These are phyloP conservation scores for Saccharomyces paradoxus DNA, from an alignment of 805 yeast genomes.

Conservation along the genomic window DNA sequence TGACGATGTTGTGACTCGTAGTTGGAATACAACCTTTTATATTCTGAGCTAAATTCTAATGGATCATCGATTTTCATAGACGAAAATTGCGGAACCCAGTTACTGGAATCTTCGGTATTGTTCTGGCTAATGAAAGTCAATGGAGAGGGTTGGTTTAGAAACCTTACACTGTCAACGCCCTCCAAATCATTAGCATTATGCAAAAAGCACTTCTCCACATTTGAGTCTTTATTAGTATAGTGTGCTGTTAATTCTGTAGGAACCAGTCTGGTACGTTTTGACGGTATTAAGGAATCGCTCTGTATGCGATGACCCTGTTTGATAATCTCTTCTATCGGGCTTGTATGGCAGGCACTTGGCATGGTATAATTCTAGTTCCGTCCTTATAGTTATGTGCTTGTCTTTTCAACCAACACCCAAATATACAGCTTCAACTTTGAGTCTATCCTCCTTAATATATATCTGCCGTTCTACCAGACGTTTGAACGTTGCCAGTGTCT, in stretches of 20 bases:
- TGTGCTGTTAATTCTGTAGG: background rate
- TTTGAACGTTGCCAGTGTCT: background rate
- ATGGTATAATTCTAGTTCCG: background rate
- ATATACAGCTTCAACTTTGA: background rate
- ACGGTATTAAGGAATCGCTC: background rate
- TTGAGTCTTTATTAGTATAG: background rate
- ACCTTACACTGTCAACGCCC: background rate
- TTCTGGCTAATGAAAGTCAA: background rate
- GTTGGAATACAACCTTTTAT: conserved; percentile 20
- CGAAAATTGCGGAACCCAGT: conserved; percentile 22
- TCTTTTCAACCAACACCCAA: background rate
- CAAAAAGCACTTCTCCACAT: background rate
- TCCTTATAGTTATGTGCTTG: background rate
- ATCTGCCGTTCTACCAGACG: background rate
- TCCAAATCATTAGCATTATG: background rate
- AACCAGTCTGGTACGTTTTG: background rate
- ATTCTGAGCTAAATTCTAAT: conserved; percentile 23
- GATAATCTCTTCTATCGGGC: conserved; percentile 17
- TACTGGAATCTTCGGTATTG: conserved; percentile 1
- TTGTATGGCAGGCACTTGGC: conserved; percentile 12
- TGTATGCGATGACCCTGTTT: background rate
- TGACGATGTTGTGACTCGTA: conserved; percentile 12
- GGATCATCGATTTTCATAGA: conserved; percentile 25
- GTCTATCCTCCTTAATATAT: background rate
- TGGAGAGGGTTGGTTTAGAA: background rate